These are phyloP conservation scores for Suillus subalutaceus DNA, from an alignment of 768 basidiomycete species.

Conservation along the genomic window DNA sequence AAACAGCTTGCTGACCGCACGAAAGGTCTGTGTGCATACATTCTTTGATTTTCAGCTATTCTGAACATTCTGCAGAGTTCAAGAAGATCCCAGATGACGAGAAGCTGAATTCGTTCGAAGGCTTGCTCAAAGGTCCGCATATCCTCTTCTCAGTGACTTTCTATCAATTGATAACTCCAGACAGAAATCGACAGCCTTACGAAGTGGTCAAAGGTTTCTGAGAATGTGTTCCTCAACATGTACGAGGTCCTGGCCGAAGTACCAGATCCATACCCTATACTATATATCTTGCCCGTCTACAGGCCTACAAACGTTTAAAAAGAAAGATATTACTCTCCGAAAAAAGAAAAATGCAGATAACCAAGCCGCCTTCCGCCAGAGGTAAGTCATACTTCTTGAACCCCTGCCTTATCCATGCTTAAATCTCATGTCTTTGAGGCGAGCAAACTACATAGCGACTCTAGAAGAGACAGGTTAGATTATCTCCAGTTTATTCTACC, in stretches of 20 bases:
- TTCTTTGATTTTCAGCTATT: neutral
- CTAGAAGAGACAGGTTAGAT: no score
- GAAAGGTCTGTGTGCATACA: conserved; percentile 62
- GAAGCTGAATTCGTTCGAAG: conserved; percentile 87
- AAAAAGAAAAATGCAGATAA: no score
- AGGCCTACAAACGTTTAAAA: no score
- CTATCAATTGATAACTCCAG: conserved; percentile 44
- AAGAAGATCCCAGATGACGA: conserved; percentile 92
- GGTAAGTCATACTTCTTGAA: no score
- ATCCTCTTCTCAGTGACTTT: conserved; percentile 7
- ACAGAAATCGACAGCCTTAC: conserved; percentile 96
- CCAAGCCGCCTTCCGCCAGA: no score
- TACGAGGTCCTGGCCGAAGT: conserved; percentile 97
- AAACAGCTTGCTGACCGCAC: conserved; percentile 96
- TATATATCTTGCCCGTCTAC: no score
- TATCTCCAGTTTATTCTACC: no score
- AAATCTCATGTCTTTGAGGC: no score
- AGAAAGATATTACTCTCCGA: no score
- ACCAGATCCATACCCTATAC: conserved; percentile 94
- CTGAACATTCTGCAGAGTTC: conserved; percentile 65
- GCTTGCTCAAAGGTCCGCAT: conserved; percentile 76
- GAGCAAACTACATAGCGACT: no score
- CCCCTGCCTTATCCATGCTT: no score
- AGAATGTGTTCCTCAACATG: conserved; percentile 94
- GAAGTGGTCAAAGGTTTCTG: conserved; percentile 86